phyloP scores from a whole-genome alignment of 805 yeast genomes.

The Sporopachydermia lactativora region DNA sequence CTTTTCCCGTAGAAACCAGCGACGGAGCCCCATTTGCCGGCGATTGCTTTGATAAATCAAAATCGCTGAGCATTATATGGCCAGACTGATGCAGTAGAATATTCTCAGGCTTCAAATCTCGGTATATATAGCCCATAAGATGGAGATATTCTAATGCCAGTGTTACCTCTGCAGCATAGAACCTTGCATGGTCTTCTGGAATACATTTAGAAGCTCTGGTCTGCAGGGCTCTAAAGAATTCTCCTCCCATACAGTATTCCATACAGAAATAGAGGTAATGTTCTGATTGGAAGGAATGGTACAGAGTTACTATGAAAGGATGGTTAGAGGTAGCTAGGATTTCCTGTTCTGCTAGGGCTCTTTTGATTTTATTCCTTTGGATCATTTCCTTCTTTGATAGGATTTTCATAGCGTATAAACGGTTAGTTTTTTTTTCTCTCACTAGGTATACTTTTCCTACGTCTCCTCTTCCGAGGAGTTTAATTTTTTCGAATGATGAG shows the following conservation, averaged over 20 bases:
- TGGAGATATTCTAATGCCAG: slow-evolving; percentile 91
- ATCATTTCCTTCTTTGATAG: slow-evolving; percentile 87
- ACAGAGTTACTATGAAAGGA: slow-evolving; percentile 91
- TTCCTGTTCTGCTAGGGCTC: slow-evolving; percentile 94
- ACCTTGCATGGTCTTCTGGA: slow-evolving; percentile 76
- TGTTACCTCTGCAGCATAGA: slow-evolving; percentile 93
- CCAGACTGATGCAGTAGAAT: slow-evolving; percentile 92
- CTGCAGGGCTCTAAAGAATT: slow-evolving; percentile 90
- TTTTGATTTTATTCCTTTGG: slow-evolving; percentile 82
- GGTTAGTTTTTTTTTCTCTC: slow-evolving; percentile 59
- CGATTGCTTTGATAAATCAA: slow-evolving; percentile 86
- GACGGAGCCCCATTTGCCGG: slow-evolving; percentile 66
- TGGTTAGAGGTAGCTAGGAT: slow-evolving; percentile 90
- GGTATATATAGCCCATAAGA: slow-evolving; percentile 90
- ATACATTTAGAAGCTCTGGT: slow-evolving; percentile 80
- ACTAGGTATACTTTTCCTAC: slow-evolving; percentile 95
- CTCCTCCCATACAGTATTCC: slow-evolving; percentile 99
- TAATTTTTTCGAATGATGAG: slow-evolving; percentile 74
- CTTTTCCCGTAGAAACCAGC: slow-evolving; percentile 26
- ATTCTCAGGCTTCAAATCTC: slow-evolving; percentile 95
- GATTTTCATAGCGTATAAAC: slow-evolving; percentile 86
- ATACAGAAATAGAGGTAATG: slow-evolving; percentile 86
- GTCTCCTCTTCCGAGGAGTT: slow-evolving; percentile 91
- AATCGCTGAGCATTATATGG: slow-evolving; percentile 94
- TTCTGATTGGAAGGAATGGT: slow-evolving; percentile 92